Evolutionary conservation across 2,329 filamentous ascomycete genomes (phyloP), one percentile per base, ranked within the genome.

Genomic region (Tolypocladium sp.): DNA sequence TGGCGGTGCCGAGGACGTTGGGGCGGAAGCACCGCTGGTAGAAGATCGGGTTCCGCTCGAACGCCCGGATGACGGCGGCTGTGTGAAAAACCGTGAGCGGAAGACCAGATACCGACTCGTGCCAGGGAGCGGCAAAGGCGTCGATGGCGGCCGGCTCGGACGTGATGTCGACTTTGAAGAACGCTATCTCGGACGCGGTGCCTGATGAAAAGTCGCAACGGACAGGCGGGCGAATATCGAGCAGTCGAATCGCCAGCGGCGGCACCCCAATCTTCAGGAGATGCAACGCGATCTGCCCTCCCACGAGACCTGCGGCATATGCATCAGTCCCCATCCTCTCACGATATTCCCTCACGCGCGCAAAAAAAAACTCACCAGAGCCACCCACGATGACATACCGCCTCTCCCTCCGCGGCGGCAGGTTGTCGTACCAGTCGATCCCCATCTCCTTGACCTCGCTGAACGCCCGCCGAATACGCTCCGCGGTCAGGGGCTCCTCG

Each of bases 21-120:
- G 83, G 79, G 22, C 71, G 68, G 55, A 73, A 73, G 58, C 75
- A 74, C 33, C 76, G 74, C 30, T 72, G 67, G 62, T 83, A 81
- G 38, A 79, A 71, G 38, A 73, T 68, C 53, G 67, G 65, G 56
- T 75, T 73, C 8, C 82, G 76, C 58, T 84, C 81, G 20, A 73
- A 75, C 0, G 79, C 76, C 13, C 80, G 72, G 60, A 85, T 83
- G 6, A 77, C 73, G 1, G 82, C 82, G 2, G 81, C 82, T 0
- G 78, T 83, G 69, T 85, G 82, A 64, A 81, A 83, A 17, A 85
- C 81, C 1, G 81, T 83, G 30, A 85, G 69, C 1, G 82, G 81
- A 4, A 78, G 71, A 5, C 68, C 54, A 6, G 76, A 71, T 6
- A 76, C 71, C 1, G 68, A 66, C 2, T 67, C 55, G 2, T 74